These are phyloP conservation scores for Cutaneotrichosporon sp. DNA, from an alignment of 1,284 basidiomycete genomes.

Conservation along the genomic window DNA sequence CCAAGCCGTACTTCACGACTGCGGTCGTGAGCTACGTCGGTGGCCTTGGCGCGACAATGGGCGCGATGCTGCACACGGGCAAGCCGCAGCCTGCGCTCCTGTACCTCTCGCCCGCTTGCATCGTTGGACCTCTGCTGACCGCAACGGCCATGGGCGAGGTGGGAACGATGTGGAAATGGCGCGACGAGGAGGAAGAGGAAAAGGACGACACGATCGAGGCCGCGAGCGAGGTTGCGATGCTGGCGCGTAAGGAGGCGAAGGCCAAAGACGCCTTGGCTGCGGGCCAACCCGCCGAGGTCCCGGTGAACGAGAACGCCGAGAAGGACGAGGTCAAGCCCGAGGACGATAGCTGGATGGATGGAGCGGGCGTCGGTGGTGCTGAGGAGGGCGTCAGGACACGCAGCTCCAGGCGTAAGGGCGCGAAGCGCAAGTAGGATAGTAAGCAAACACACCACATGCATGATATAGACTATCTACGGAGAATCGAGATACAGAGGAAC, in stretches of 20 bases:
- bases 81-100: conserved; percentile 87
- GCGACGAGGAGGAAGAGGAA: conserved; percentile 27
- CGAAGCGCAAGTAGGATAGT: conserved; percentile 13
- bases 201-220: conserved; percentile 35
- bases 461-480: conserved; percentile 7
- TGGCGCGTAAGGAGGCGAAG: conserved; percentile 22
- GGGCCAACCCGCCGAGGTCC: conserved; percentile 1
- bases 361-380: not conserved
- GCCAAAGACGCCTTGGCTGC: conserved; percentile 8
- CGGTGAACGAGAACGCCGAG: not conserved
- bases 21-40: conserved; percentile 69
- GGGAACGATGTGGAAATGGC: conserved; percentile 35
- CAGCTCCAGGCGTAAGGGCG: conserved; percentile 7
- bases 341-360: conserved; percentile 46
- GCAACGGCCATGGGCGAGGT: conserved; percentile 46
- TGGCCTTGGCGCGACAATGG: conserved; percentile 75
- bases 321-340: conserved; percentile 11
- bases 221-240: conserved; percentile 35
- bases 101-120: conserved; percentile 65
- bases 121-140: conserved; percentile 44
- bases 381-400: not conserved
- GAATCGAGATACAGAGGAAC: too few species aligned
- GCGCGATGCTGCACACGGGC: conserved; percentile 75
- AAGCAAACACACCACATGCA: conserved; percentile 8
- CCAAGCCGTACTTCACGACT: conserved; percentile 74